Evolutionary conservation across 2,329 filamentous ascomycete species (phyloP).

Genomic region (Fusarium sterilihyphosum): DNA sequence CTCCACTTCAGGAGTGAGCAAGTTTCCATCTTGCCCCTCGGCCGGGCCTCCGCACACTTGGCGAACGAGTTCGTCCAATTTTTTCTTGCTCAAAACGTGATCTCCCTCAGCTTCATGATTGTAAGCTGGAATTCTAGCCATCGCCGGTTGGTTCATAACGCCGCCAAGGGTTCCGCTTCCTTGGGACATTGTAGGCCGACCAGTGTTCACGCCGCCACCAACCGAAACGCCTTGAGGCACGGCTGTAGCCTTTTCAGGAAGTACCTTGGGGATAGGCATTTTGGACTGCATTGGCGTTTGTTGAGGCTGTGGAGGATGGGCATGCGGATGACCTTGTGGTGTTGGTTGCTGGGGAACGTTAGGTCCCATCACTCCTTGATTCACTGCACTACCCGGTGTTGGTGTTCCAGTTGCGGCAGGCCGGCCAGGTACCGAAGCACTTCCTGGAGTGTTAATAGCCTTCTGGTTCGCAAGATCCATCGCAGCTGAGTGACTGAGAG

Average conservation of each 20-base stretch:
- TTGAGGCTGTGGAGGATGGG: constrained; percentile 57
- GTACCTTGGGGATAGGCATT: constrained; percentile 84
- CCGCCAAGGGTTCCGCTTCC: constrained; percentile 81
- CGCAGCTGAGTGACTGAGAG: constrained; percentile 61
- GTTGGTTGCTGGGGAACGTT: constrained; percentile 44
- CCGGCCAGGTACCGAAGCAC: constrained; percentile 45
- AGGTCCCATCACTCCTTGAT: constrained; percentile 47
- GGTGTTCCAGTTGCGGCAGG: constrained; percentile 46
- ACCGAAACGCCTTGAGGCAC: constrained; percentile 79
- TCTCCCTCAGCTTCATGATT: constrained; percentile 92
- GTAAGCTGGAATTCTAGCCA: constrained; percentile 83
- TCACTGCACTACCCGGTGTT: constrained; percentile 44
- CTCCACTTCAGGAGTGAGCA: constrained; percentile 91
- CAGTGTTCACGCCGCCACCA: constrained; percentile 66
- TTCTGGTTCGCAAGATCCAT: constrained; percentile 59
- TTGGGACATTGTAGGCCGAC: constrained; percentile 85
- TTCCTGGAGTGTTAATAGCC: constrained; percentile 49
- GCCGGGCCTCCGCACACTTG: constrained; percentile 88
- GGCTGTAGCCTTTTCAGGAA: constrained; percentile 73
- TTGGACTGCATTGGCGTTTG: constrained; percentile 63
- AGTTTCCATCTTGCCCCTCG: constrained; percentile 77
- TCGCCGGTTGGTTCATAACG: constrained; percentile 86
- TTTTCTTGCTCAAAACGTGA: constrained; percentile 96
- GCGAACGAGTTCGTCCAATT: constrained; percentile 92
- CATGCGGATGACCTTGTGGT: constrained; percentile 57